phyloP scores from a whole-genome alignment of 306 rosid genomes.

The Myrica gale region DNA sequence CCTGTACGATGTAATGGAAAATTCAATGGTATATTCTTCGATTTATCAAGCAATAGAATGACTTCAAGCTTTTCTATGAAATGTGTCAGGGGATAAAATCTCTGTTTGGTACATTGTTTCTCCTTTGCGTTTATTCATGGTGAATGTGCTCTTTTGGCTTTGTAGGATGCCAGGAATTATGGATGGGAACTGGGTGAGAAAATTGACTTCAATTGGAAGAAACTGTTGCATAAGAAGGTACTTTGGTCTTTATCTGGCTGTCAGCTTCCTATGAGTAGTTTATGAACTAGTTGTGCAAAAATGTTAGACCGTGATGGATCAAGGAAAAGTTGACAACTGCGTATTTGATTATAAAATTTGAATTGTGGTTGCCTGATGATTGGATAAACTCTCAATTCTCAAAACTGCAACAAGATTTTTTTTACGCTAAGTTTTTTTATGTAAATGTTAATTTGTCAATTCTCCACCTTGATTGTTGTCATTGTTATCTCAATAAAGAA shows the following conservation, averaged over 20 bases:
- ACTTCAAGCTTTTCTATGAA: constrained; percentile 7
- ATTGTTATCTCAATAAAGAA: background rate
- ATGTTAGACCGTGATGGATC: background rate
- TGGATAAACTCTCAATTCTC: background rate
- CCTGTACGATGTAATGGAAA: background rate
- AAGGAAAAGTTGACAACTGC: background rate
- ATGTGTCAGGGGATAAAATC: background rate
- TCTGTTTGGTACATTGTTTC: constrained; percentile 2
- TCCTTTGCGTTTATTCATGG: background rate
- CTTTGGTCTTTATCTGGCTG: background rate
- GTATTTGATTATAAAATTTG: background rate
- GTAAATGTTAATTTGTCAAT: background rate
- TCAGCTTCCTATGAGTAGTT: background rate
- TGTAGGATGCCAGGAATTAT: constrained; percentile 80
- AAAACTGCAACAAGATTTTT: background rate
- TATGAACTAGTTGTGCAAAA: background rate
- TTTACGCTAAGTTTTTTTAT: background rate
- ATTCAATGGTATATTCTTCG: background rate
- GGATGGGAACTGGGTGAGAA: constrained; percentile 94
- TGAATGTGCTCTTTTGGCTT: constrained; percentile 21
- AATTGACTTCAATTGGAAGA: constrained; percentile 92
- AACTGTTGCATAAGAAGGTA: constrained; percentile 92
- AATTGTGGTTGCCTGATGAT: background rate
- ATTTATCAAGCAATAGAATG: background rate
- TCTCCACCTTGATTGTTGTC: background rate